phyloP scores from a whole-genome alignment of 768 basidiomycete species.

The Leccinum truebloodii region DNA sequence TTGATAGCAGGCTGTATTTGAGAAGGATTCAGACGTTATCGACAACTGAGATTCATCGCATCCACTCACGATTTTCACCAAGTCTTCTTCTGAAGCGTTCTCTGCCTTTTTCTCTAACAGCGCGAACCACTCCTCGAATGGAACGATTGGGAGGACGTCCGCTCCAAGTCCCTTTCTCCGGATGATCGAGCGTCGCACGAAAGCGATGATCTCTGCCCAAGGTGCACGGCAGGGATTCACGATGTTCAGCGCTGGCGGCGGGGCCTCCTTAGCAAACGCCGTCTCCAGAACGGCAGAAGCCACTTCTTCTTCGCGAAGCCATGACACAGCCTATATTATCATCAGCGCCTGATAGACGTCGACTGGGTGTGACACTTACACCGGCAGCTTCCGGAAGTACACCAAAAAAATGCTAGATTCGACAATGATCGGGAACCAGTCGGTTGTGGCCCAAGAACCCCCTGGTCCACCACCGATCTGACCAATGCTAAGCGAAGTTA shows the following conservation, averaged over 20 bases:
- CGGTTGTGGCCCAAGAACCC: constrained; percentile 45
- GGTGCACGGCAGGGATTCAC: constrained; percentile 38
- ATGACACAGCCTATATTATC: constrained; percentile 36
- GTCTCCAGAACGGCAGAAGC: constrained; percentile 35
- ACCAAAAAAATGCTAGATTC: constrained; percentile 34
- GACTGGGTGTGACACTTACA: constrained; percentile 28
- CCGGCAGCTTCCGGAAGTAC: constrained; percentile 31
- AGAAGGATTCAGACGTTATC: background rate
- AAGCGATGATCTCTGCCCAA: constrained; percentile 34
- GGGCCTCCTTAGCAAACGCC: constrained; percentile 18
- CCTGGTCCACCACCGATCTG: constrained; percentile 44
- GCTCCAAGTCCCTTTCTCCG: constrained; percentile 5
- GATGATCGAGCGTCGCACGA: constrained; percentile 23
- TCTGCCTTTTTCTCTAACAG: constrained; percentile 25
- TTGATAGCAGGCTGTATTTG: constrained; percentile 35
- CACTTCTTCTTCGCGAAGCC: constrained; percentile 44
- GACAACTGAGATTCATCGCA: background rate
- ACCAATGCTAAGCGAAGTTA: constrained; percentile 44
- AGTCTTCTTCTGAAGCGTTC: constrained; percentile 26
- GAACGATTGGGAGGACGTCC: constrained; percentile 30
- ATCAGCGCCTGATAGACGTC: background rate
- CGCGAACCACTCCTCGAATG: constrained; percentile 38
- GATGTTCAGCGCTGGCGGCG: constrained; percentile 35
- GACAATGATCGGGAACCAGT: constrained; percentile 50
- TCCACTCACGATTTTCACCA: constrained; percentile 34